Evolutionary conservation across 2,329 filamentous ascomycete species (phyloP).

Genomic region (Aspergillus texensis): DNA sequence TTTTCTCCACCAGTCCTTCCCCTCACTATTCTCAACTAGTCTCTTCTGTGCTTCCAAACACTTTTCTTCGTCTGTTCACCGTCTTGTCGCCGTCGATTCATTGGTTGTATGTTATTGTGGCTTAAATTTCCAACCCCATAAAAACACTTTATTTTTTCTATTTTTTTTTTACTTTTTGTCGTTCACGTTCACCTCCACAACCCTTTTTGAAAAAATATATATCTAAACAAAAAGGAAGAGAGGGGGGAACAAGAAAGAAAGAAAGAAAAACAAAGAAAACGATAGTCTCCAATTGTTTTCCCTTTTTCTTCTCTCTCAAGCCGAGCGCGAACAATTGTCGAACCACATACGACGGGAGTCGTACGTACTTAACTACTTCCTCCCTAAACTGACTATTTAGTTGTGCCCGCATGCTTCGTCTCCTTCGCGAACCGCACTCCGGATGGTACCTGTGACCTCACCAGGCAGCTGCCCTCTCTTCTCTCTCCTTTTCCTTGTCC

Average conservation of each 20-base stretch:
- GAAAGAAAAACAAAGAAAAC: not conserved
- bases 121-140: not conserved
- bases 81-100: constrained; percentile 1
- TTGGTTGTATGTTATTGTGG: constrained; percentile 3
- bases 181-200: not conserved
- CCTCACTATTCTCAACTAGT: constrained; percentile 5
- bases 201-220: not conserved
- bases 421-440: constrained; percentile 18
- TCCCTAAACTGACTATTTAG: not conserved
- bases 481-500: constrained; percentile 22
- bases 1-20: not conserved
- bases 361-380: constrained; percentile 1
- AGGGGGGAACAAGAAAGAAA: not conserved
- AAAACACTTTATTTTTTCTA: not conserved
- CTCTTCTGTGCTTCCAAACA: constrained; percentile 2
- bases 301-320: not conserved
- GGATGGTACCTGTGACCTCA: constrained; percentile 35
- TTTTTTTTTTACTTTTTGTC: not conserved
- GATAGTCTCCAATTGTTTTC: not conserved
- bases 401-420: constrained; percentile 23
- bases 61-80: constrained; percentile 3
- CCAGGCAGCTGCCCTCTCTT: constrained; percentile 37
- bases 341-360: not conserved
- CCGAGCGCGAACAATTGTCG: not conserved
- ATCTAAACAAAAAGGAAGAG: not conserved